Evolutionary conservation across 306 rosid species (phyloP), one percentile per base, ranked within the genome.

Genomic region (Vigna reflexopilosa): DNA sequence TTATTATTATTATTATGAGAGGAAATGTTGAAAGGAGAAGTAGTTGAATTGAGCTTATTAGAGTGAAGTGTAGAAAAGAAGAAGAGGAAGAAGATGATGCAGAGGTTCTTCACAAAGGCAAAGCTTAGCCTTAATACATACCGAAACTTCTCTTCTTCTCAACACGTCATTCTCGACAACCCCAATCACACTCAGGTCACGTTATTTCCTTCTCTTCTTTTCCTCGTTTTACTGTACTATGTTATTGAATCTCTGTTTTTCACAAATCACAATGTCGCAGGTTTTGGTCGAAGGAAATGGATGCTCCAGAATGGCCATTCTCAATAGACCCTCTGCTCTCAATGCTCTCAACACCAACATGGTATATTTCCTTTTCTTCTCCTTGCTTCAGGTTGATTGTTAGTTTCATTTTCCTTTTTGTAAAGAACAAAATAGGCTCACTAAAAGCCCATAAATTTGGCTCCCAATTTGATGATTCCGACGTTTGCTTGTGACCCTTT

Each of bases 261-360:
- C 55, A 2, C 54, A 12, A 4, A 66, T 42, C 52, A 40, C 71
- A 62, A 58, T 20, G 24, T 67, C 15, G 32, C 75, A 77, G 76
- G 86, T 82, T 40, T 59, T 72, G 32, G 80, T 77, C 4, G 59
- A 71, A 64, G 82, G 71, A 67, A 71, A 77, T 72, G 76, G 71
- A 0, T 72, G 16, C 32, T 72, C 76, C 2, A 72, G 83, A 66
- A 47, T 72, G 58, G 76, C 80, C 3, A 40, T 77, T 48, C 86
- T 82, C 45, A 82, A 77, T 38, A 65, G 80, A 77, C 79, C 86
- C 44, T 72, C 76, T 7, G 26, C 80, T 72, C 86, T 82, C 65
- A 82, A 82, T 36, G 82, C 86, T 16, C 19, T 82, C 67, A 82
- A 77, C 72, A 82, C 86, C 10, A 28, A 20, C 5, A 82, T 82